phyloP scores from a whole-genome alignment of 2,329 filamentous ascomycete genomes.

The Arachnomyces sp. region DNA sequence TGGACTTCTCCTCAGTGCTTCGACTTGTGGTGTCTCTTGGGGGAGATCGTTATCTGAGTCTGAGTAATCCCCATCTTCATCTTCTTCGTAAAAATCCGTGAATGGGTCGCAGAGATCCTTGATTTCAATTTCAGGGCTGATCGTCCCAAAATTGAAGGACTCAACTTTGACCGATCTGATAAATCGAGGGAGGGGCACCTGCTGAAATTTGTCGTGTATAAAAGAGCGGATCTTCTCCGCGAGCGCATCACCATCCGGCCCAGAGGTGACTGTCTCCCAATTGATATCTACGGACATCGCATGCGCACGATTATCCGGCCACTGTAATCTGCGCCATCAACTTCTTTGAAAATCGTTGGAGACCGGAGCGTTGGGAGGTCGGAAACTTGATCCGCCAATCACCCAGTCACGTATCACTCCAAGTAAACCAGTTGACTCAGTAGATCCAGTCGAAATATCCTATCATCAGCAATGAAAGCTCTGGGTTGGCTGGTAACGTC shows the following conservation, averaged over 20 bases:
- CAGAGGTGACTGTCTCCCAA: constrained; percentile 86
- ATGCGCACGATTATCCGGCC: constrained; percentile 16
- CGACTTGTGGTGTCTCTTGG: constrained; percentile 17
- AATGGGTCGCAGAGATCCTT: constrained; percentile 96
- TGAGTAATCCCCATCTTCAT: constrained; percentile 41
- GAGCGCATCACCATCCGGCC: constrained; percentile 76
- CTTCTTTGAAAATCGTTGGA: too few species aligned
- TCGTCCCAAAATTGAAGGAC: constrained; percentile 82
- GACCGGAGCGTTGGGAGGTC: too few species aligned
- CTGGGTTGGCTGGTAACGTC: too few species aligned
- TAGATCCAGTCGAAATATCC: too few species aligned
- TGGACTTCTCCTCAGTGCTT: constrained; percentile 11
- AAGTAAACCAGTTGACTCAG: too few species aligned
- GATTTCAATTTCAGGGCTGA: constrained; percentile 77
- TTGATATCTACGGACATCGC: constrained; percentile 96
- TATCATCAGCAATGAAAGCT: too few species aligned
- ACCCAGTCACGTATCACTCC: too few species aligned
- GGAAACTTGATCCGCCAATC: too few species aligned
- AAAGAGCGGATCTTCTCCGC: constrained; percentile 85
- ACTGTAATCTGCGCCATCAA: too few species aligned
- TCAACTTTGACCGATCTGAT: constrained; percentile 94
- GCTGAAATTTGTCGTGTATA: constrained; percentile 92
- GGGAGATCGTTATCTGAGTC: constrained; percentile 14
- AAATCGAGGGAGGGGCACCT: constrained; percentile 83
- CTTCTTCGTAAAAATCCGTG: constrained; percentile 91